Percentiles rank a stretch among this genome's conserved stretches.
Conservation (phyloP, 805 yeast genomes). For the Myxozyma melibiosi region DNA sequence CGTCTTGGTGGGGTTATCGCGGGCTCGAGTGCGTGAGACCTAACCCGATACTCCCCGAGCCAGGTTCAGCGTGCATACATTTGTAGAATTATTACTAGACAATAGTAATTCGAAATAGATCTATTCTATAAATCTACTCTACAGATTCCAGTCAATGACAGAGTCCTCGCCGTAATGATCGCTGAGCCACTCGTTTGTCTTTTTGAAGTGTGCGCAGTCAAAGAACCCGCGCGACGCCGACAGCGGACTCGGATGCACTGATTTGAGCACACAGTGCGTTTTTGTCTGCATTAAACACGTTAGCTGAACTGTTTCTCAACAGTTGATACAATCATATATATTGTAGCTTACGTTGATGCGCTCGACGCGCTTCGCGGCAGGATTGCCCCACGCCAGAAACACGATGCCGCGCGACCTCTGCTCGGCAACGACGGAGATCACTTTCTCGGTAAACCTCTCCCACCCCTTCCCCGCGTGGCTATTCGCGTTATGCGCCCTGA, state of each 20-base stretch:
- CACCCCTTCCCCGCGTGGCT: conserved; percentile 91
- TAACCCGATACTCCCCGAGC: background rate
- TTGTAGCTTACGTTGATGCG: conserved; percentile 37
- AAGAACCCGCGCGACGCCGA: conserved; percentile 90
- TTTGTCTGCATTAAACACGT: conserved; percentile 7
- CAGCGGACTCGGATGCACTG: conserved; percentile 94
- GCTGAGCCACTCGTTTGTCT: conserved; percentile 76
- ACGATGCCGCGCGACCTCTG: conserved; percentile 57
- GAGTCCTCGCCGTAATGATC: conserved; percentile 47
- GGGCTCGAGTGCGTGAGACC: background rate
- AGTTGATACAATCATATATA: background rate
- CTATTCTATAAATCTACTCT: background rate
- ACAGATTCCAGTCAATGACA: conserved; percentile 64
- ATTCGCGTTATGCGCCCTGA: conserved; percentile 88
- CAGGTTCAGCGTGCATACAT: no score
- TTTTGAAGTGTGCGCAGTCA: conserved; percentile 68
- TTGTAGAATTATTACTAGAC: no score
- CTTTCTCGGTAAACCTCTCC: conserved; percentile 84
- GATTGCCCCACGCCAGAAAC: conserved; percentile 79
- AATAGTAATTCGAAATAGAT: no score
- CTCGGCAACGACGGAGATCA: conserved; percentile 54
- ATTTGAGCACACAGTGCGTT: conserved; percentile 55
- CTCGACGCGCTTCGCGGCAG: conserved; percentile 66
- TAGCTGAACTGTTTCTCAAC: background rate
- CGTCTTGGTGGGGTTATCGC: no score